Percentiles rank a stretch among this genome's conserved stretches.
Evolutionary conservation across 257 asterid genomes (phyloP).

Genomic region (Coffea canephora): DNA sequence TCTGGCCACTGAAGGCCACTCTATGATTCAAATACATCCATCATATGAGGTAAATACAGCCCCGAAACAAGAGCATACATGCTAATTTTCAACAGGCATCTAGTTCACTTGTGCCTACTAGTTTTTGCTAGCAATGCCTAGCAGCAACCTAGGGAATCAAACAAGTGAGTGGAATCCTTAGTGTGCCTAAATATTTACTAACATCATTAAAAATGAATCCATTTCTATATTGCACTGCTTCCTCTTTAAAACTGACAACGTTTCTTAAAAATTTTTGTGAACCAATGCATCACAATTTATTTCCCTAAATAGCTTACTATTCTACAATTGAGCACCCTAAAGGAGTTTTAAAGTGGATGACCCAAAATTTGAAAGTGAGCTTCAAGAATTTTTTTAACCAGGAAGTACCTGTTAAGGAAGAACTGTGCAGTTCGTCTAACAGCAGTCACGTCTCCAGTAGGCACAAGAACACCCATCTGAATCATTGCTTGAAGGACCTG

Average conservation of each 20-base stretch:
- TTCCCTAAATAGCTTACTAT: background rate
- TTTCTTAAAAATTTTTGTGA: background rate
- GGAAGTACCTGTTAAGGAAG: slow-evolving; percentile 74
- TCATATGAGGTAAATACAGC: too few relatives aligned
- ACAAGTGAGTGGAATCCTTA: background rate
- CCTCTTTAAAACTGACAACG: background rate
- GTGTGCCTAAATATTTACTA: background rate
- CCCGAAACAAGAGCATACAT: too few relatives aligned
- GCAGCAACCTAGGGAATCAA: background rate
- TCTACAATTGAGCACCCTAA: background rate
- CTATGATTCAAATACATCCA: too few relatives aligned
- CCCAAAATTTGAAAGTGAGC: background rate
- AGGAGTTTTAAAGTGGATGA: background rate
- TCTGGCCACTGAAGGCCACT: background rate
- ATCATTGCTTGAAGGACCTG: slow-evolving; percentile 88
- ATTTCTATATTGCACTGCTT: background rate
- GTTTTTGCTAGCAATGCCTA: background rate
- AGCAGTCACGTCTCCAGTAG: slow-evolving; percentile 92
- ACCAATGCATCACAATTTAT: background rate
- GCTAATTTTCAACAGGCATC: too few relatives aligned
- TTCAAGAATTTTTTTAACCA: background rate
- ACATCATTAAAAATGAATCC: background rate
- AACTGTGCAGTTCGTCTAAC: slow-evolving; percentile 88
- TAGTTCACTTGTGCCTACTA: background rate
- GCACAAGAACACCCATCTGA: slow-evolving; percentile 93